Percentiles rank a stretch among this genome's conserved stretches.
Evolutionary conservation across 805 yeast species (phyloP).

Genomic region (Yarrowia osloensis): DNA sequence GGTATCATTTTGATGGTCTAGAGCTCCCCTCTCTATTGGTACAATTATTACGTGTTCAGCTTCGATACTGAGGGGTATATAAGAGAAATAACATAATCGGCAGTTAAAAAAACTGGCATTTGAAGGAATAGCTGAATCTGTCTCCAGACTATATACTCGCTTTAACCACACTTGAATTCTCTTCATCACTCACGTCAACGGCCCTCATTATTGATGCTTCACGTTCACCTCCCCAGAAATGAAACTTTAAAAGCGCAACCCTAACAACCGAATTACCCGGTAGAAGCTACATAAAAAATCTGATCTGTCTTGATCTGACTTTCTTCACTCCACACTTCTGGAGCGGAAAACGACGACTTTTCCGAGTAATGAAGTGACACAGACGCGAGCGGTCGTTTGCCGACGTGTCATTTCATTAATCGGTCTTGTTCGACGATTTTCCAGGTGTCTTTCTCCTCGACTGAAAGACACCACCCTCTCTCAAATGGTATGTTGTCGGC

Average conservation of each 20-base stretch:
- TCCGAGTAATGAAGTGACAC: not conserved
- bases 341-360: not conserved
- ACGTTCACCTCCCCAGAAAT: too few species aligned
- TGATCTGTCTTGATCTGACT: not conserved
- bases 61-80: too few species aligned
- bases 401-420: not conserved
- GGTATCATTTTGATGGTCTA: not conserved
- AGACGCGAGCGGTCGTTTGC: not conserved
- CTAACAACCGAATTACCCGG: conserved; percentile 23
- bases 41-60: too few species aligned
- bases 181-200: not conserved
- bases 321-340: not conserved
- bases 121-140: too few species aligned
- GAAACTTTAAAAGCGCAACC: conserved; percentile 7
- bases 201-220: not conserved
- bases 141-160: too few species aligned
- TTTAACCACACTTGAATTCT: too few species aligned
- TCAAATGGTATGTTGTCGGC: not conserved
- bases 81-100: too few species aligned
- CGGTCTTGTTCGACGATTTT: not conserved
- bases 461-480: not conserved
- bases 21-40: not conserved
- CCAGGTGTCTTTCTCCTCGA: not conserved
- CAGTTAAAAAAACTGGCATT: too few species aligned
- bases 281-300: conserved; percentile 2